Evolutionary conservation across 768 basidiomycete genomes (phyloP), one percentile per base, ranked within the genome.

Genomic region (Mycena latifolia): DNA sequence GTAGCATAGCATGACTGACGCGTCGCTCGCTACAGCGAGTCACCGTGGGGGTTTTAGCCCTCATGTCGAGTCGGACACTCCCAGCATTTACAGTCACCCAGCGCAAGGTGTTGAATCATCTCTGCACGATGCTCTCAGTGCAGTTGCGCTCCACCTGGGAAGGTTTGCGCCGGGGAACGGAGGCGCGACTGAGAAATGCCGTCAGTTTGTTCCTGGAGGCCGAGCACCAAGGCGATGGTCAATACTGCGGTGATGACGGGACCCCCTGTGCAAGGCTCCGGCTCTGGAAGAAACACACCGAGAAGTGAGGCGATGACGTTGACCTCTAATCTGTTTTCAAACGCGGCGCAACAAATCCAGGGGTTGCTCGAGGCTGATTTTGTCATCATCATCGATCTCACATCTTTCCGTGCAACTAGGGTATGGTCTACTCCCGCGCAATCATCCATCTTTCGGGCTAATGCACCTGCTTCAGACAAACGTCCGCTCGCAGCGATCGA

Each of bases 141-240:
- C 67, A 68, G 53, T 22, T 68, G 11, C 67, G 67, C 52, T 51
- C 62, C 10, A 68, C 62, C 18, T 64, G 67, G 67, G 67, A 68
- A 29, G 52, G 46, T 7, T 64, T 46, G 56, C 51, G 43, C 14
- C 43, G 18, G 15, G 43, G n/a, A 10, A 45, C 17, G 43, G 43
- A 45, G 43, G 14, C 22, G 43, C 43, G n/a, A 4, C 37, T 39
- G 37, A 5, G 37, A 5, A 39, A 39, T 14, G 37, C 37, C 37
- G 37, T 39, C 28, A 59, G 46, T 29, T 17, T 45, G 22, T 68
- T 68, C 33, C 46, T 68, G 15, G 56, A 68, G 51, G 52, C 29
- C 37, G 62, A 60, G 52, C 27, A 54, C 55, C 15, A 27, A 41
- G 17, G 67, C 58, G 17, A 53, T 61, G 46, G 33, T 51, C 25